These are phyloP conservation scores for Musa troglodytarum DNA, from an alignment of 176 grass and related monocot species.

Conservation along the genomic window DNA sequence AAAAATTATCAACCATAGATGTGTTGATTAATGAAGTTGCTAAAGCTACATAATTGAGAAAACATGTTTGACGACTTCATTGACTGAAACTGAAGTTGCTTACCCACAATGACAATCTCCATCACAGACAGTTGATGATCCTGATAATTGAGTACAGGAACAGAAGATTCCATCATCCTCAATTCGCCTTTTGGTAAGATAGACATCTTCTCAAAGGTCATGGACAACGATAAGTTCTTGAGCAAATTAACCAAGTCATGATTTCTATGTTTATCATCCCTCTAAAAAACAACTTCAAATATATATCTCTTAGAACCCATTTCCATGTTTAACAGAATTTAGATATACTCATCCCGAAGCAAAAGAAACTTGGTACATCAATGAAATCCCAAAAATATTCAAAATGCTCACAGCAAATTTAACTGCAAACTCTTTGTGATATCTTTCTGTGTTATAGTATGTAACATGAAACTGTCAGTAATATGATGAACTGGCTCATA, in stretches of 20 bases:
- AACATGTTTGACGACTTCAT: background rate
- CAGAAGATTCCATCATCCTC: slow-evolving; percentile 95
- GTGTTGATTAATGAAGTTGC: background rate
- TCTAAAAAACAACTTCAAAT: too few species aligned
- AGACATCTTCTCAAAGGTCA: slow-evolving; percentile 54
- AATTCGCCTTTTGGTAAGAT: slow-evolving; percentile 57
- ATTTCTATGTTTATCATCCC: background rate
- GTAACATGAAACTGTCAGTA: background rate
- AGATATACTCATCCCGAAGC: background rate
- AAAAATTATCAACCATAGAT: slow-evolving; percentile 12
- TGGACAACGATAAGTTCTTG: slow-evolving; percentile 15
- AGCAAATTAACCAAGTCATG: background rate
- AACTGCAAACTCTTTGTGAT: background rate
- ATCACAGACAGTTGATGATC: slow-evolving; percentile 48
- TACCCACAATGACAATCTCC: slow-evolving; percentile 85
- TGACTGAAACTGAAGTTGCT: slow-evolving; percentile 8
- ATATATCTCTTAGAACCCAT: too few species aligned
- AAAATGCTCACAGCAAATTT: background rate
- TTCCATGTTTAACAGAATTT: background rate
- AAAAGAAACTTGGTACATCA: background rate
- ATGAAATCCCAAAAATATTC: background rate
- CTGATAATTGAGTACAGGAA: slow-evolving; percentile 44
- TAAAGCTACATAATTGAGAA: background rate
- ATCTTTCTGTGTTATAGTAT: background rate
- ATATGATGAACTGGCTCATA: background rate